Conservation (phyloP, 306 rosid genomes). For the Vachellia collinsii region DNA sequence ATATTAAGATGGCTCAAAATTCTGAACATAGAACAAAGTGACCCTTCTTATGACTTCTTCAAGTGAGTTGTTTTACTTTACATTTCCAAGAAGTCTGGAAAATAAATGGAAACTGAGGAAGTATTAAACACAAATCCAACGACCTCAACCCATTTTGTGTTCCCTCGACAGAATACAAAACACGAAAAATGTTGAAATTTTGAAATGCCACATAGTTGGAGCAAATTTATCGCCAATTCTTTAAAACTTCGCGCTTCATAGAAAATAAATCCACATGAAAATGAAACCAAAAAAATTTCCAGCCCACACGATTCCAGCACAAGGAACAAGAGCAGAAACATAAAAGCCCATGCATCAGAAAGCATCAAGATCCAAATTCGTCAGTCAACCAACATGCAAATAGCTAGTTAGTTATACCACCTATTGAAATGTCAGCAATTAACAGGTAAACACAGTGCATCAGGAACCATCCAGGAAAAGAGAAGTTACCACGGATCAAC, state of each 20-base stretch:
- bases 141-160: neutral
- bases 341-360: slow-evolving; percentile 11
- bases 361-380: slow-evolving; percentile 37
- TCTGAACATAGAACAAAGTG: neutral
- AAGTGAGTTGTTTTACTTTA: neutral
- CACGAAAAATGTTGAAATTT: slow-evolving; percentile 9
- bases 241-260: neutral
- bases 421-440: slow-evolving; percentile 7
- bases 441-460: neutral
- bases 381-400: slow-evolving; percentile 32
- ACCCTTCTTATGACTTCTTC: neutral
- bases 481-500: slow-evolving; percentile 2
- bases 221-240: slow-evolving; percentile 18
- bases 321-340: slow-evolving; percentile 21
- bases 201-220: slow-evolving; percentile 21
- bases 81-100: neutral
- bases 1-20: neutral
- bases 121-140: slow-evolving; percentile 31
- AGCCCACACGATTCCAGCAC: slow-evolving; percentile 6
- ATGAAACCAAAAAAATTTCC: neutral
- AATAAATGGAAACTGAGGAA: slow-evolving; percentile 24
- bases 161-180: slow-evolving; percentile 3
- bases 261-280: slow-evolving; percentile 15
- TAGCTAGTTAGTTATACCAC: neutral
- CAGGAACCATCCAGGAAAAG: neutral